Conservation (phyloP, 2,329 filamentous ascomycete species). For the Cladosporium phlei region DNA sequence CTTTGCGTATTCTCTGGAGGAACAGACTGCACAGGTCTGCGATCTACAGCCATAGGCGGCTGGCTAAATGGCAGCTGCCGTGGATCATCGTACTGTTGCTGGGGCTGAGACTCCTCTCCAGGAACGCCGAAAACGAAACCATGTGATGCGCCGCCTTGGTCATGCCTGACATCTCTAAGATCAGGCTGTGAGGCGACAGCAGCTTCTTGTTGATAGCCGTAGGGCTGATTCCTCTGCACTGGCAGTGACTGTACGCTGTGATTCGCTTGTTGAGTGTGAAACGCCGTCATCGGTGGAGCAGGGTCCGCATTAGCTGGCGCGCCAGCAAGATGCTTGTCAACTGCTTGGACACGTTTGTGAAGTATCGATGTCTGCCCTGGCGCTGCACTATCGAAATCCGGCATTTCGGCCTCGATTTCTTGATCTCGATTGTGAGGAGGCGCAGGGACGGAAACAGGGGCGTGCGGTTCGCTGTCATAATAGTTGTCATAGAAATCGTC, state of each 20-base stretch:
- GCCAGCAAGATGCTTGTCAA: conserved; percentile 28
- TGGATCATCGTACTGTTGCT: conserved; percentile 10
- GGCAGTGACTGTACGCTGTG: conserved; percentile 16
- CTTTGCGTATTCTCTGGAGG: conserved; percentile 6
- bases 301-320: conserved; percentile 23
- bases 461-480: conserved; percentile 28
- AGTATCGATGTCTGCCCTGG: conserved; percentile 25
- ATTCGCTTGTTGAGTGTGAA: conserved; percentile 9
- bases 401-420: conserved; percentile 55
- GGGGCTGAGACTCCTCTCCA: conserved; percentile 3
- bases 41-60: conserved; percentile 14
- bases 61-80: conserved; percentile 14
- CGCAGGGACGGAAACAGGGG: conserved; percentile 18
- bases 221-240: conserved; percentile 3
- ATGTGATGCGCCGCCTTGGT: not conserved
- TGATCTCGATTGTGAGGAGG: conserved; percentile 32
- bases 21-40: conserved; percentile 7
- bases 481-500: conserved; percentile 50
- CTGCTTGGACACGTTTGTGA: conserved; percentile 28
- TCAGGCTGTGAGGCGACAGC: conserved; percentile 7
- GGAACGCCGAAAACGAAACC: conserved; percentile 20
- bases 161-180: not conserved
- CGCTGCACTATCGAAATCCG: conserved; percentile 54
- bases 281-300: conserved; percentile 12
- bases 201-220: conserved; percentile 1